Conservation (phyloP, 345 rosid genomes). For the Hibiscus mutabilis region DNA sequence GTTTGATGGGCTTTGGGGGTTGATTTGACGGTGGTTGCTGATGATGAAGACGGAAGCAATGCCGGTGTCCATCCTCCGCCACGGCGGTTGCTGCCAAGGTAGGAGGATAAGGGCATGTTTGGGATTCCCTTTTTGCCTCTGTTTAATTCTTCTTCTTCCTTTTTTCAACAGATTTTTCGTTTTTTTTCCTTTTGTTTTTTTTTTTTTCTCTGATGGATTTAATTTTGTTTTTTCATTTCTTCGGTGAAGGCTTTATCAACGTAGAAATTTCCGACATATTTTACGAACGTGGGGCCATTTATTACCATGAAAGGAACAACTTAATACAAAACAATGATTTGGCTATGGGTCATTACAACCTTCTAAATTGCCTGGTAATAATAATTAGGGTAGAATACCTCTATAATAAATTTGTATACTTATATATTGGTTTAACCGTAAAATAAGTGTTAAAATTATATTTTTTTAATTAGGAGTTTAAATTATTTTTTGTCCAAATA, state of each 20-base stretch:
- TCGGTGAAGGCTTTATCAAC: neutral
- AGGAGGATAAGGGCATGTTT: conserved; percentile 69
- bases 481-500: too few species aligned
- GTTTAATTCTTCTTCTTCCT: neutral
- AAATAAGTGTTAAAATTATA: too few species aligned
- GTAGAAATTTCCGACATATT: neutral
- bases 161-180: neutral
- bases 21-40: conserved; percentile 38
- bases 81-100: conserved; percentile 59
- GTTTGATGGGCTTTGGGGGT: conserved; percentile 31
- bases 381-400: too few species aligned
- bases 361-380: neutral
- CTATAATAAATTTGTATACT: too few species aligned
- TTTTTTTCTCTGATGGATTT: neutral
- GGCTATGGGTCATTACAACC: neutral
- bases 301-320: neutral
- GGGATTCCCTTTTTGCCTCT: neutral
- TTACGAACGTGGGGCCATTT: neutral
- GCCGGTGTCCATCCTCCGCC: conserved; percentile 52
- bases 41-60: conserved; percentile 37
- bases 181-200: neutral
- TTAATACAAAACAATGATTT: neutral
- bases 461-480: too few species aligned
- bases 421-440: too few species aligned
- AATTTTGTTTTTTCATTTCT: neutral